Percentiles rank a stretch among this genome's conserved stretches.
phyloP scores from a whole-genome alignment of 2,329 filamentous ascomycete species.

The Epichloe festucae region DNA sequence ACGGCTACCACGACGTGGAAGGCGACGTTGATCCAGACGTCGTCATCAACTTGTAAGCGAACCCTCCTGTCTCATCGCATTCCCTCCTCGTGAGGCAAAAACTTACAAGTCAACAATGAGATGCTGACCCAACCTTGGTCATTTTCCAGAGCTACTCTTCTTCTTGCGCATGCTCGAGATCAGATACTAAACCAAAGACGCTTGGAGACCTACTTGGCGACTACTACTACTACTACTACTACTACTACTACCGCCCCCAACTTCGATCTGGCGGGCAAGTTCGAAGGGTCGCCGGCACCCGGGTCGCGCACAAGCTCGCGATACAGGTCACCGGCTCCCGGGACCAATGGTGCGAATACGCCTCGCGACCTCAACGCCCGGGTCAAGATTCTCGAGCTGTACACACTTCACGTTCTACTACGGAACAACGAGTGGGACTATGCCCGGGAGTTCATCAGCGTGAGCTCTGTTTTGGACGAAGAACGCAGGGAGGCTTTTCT shows the following conservation, averaged over 20 bases:
- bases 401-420: conserved; percentile 87
- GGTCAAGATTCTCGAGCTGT: conserved; percentile 88
- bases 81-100: neutral
- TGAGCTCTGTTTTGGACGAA: conserved; percentile 80
- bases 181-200: conserved; percentile 77
- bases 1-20: conserved; percentile 79
- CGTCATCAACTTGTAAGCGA: conserved; percentile 66
- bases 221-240: conserved; percentile 53
- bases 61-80: neutral
- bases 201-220: conserved; percentile 78
- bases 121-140: neutral
- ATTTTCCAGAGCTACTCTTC: conserved; percentile 59
- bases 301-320: conserved; percentile 23
- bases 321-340: conserved; percentile 33
- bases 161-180: conserved; percentile 77
- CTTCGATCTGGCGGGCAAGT: conserved; percentile 55
- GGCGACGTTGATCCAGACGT: conserved; percentile 91
- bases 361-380: conserved; percentile 73
- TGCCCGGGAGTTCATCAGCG: conserved; percentile 76
- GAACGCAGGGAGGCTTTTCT: conserved; percentile 83
- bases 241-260: conserved; percentile 55
- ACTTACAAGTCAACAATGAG: neutral
- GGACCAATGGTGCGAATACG: conserved; percentile 58
- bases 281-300: conserved; percentile 33
- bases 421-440: conserved; percentile 95